Conservation (phyloP, 208 protist genomes). For the Trypanosoma platydactyli region DNA sequence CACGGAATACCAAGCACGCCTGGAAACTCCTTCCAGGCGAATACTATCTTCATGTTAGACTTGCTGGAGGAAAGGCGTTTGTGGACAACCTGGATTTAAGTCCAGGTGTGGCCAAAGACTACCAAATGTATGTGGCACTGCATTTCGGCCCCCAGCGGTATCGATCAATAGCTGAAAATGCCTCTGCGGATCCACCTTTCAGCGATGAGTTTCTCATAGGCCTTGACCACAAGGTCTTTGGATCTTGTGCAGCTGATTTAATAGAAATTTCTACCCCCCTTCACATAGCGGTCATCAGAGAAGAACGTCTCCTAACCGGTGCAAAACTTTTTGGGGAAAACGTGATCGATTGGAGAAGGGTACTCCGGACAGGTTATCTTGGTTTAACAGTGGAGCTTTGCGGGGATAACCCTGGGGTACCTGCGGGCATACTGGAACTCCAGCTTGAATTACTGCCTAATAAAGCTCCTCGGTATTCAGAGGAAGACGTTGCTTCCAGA, state of each 20-base stretch:
- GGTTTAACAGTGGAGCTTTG: conserved; percentile 91
- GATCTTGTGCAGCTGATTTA: conserved; percentile 53
- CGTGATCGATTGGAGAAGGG: conserved; percentile 89
- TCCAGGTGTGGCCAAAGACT: conserved; percentile 29
- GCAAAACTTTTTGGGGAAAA: conserved; percentile 87
- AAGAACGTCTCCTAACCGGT: conserved; percentile 53
- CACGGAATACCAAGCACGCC: conserved; percentile 5
- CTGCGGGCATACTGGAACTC: conserved; percentile 90
- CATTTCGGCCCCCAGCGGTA: conserved; percentile 91
- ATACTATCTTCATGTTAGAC: conserved; percentile 78
- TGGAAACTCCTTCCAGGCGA: conserved; percentile 35
- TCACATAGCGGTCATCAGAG: conserved; percentile 82
- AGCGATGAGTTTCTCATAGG: conserved; percentile 90
- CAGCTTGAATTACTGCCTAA: conserved; percentile 81
- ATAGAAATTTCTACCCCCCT: conserved; percentile 83
- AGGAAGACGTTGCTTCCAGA: conserved; percentile 70
- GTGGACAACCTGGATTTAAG: conserved; percentile 87
- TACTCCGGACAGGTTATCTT: conserved; percentile 85
- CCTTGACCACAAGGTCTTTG: conserved; percentile 76
- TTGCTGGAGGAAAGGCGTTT: conserved; percentile 88
- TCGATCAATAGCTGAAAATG: conserved; percentile 41
- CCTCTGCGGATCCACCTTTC: conserved; percentile 68
- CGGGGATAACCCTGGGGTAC: conserved; percentile 80
- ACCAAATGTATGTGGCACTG: conserved; percentile 61
- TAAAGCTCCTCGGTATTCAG: conserved; percentile 56